Evolutionary conservation across 2,329 filamentous ascomycete genomes (phyloP).

Genomic region (Pestalotiopsis sp.): DNA sequence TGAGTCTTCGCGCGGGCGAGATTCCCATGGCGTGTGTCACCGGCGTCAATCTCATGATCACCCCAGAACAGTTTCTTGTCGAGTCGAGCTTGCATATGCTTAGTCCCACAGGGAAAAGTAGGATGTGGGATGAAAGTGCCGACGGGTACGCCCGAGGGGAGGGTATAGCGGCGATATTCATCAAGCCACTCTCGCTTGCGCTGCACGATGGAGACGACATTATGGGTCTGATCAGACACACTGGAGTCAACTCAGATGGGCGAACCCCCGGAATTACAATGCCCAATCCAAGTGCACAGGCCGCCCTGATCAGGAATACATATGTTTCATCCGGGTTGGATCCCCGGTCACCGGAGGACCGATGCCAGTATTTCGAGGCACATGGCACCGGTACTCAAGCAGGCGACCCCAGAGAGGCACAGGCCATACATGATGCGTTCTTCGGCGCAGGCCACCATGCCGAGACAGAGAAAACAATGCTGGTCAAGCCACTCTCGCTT

Average conservation of each 20-base stretch:
- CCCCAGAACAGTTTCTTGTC: conserved; percentile 43
- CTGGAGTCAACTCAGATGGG: conserved; percentile 52
- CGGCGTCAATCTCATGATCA: conserved; percentile 44
- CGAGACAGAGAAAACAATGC: conserved; percentile 22
- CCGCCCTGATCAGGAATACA: conserved; percentile 42
- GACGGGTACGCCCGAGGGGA: conserved; percentile 63
- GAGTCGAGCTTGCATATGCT: conserved; percentile 47
- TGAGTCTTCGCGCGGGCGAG: conserved; percentile 41
- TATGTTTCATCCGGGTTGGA: conserved; percentile 46
- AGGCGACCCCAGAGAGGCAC: conserved; percentile 44
- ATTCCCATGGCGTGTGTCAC: conserved; percentile 43
- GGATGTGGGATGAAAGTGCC: conserved; percentile 50
- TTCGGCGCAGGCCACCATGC: conserved; percentile 22
- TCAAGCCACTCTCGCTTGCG: conserved; percentile 54
- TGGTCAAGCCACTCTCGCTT: conserved; percentile 49
- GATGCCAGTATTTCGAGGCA: conserved; percentile 49
- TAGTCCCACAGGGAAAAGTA: conserved; percentile 43
- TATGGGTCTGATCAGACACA: conserved; percentile 48
- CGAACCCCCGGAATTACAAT: conserved; percentile 55
- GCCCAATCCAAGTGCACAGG: conserved; percentile 49
- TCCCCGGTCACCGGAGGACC: conserved; percentile 27
- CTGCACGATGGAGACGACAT: conserved; percentile 50
- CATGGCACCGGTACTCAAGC: conserved; percentile 43
- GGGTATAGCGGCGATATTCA: conserved; percentile 49
- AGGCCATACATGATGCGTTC: conserved; percentile 44